Percentiles rank a stretch among this genome's conserved stretches.
These are phyloP conservation scores for Barnettozyma sp. DNA, from an alignment of 805 yeast genomes.

Conservation along the genomic window DNA sequence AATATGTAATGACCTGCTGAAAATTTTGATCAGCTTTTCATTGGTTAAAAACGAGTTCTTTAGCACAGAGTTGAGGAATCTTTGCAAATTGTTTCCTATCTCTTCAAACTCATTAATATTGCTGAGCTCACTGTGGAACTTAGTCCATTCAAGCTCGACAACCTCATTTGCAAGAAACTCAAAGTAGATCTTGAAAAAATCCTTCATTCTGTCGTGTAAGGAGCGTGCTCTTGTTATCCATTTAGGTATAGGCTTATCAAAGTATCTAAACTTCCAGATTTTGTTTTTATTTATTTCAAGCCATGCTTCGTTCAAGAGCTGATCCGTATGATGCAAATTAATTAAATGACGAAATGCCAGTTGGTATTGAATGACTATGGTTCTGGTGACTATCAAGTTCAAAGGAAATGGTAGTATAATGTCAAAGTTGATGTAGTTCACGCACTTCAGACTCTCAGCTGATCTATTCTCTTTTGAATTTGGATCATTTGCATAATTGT, in stretches of 20 bases:
- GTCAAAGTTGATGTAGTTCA: constrained; percentile 49
- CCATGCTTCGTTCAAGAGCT: constrained; percentile 63
- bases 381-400: constrained; percentile 64
- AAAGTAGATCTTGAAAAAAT: constrained; percentile 47
- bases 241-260: constrained; percentile 36
- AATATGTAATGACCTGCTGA: constrained; percentile 40
- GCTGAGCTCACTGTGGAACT: constrained; percentile 28
- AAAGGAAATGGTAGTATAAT: constrained; percentile 80
- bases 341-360: constrained; percentile 66
- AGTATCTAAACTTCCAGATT: constrained; percentile 58
- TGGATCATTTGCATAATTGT: constrained; percentile 11
- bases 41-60: constrained; percentile 63
- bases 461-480: constrained; percentile 17
- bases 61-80: constrained; percentile 54
- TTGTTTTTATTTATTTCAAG: constrained; percentile 52
- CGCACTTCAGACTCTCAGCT: constrained; percentile 33
- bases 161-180: constrained; percentile 53
- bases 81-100: constrained; percentile 41
- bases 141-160: constrained; percentile 46
- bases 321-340: constrained; percentile 55
- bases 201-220: constrained; percentile 44
- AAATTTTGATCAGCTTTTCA: constrained; percentile 40
- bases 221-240: constrained; percentile 51
- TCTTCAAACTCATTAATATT: constrained; percentile 34
- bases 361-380: constrained; percentile 72